Base-by-base conservation (phyloP, 2,329 filamentous ascomycete genomes). In the Colletotrichum salicis region DNA sequence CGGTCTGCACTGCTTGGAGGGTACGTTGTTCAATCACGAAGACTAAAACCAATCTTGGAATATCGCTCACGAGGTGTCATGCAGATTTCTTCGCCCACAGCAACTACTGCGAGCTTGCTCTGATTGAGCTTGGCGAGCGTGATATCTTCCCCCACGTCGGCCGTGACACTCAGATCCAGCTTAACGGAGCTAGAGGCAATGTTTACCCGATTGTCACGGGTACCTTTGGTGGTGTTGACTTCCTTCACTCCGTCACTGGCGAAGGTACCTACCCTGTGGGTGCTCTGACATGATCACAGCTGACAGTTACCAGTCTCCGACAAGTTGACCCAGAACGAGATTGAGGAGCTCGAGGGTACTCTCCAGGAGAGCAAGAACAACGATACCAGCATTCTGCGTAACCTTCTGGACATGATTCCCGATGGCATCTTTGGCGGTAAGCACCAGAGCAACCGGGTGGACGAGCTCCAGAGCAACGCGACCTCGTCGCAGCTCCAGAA, bases 141-240 rank as follows among this genome's bases (percentile, higher is more conserved):
- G 89, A 93, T 72, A 84, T 97, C 71, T 98, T 98, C 81, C 94
- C 96, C 31, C 95, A 97, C 78, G 94, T 96, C 66, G 96, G 96
- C 45, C 87, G 90, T 70, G 84, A 89, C 76, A 94, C 94, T n/a
- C 84, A 86, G 78, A 85, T 97, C 33, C 85, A 89, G 57, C 86
- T 98, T 33, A 85, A 88, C 41, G 94, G 93, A 56, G 92, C 89
- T 69, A 86, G 87, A 27, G 79, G 86, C 41, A 78, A 87, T 5
- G 93, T 97, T 72, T 97, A 93, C 77, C 95, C 95, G 7, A 85
- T 96, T 73, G 88, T 97, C 56, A 98, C 95, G 1, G 95, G 96
- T 71, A 98, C 95, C 7, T 98, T 98, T 81, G 95, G 95, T 73
- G 95, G 95, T 74, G 95, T 97, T 15, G 96, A 98, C 78, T 98